Evolutionary conservation across 768 basidiomycete species (phyloP), one percentile per base, ranked within the genome.

Genomic region (Suillus clintonianus): DNA sequence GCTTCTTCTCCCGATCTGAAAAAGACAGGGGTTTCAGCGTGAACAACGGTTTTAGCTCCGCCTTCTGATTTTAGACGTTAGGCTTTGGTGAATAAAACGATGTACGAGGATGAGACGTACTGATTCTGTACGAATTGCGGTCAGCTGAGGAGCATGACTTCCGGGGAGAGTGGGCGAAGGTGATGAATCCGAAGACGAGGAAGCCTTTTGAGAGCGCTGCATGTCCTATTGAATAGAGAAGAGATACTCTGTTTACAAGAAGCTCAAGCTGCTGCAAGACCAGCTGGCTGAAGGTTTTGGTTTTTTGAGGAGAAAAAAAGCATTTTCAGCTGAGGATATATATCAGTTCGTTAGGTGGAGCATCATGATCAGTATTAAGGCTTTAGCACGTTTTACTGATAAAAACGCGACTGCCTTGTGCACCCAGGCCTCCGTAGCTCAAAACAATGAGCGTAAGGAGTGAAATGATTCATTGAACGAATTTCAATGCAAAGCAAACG

Each of bases 391-490:
- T 72, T 75, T 75, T 34, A 7, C 65, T 54, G 56, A 56, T 62
- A 41, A 56, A 69, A 73, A 76, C 74, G 69, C 74, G 76, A 71
- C 60, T 63, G 62, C 67, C 50, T 51, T 51, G 9, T 51, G 50
- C 50, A 27, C 27, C 27, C 76, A 76, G 70, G 75, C 73, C 67
- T 72, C 67, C 75, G 69, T 73, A 76, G 72, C 68, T 69, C 71
- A 71, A 67, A 68, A 68, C 55, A 65, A 65, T 27, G 56, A 57
- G 39, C 22, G 32, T 19, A 60, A 8, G 60, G 45, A 61, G 30
- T 9, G 59, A 53, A 59, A 74, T 73, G 64, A 68, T 41, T 32
- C 43, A 63, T 61, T 58, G 59, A 47, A 59, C 24, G 32, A 62
- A 72, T 59, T 70, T 70, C 60, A 64, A 64, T 56, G 32, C 39